Evolutionary conservation across 1,139 yeast genomes (phyloP).

Genomic region (Candida neerlandica): DNA sequence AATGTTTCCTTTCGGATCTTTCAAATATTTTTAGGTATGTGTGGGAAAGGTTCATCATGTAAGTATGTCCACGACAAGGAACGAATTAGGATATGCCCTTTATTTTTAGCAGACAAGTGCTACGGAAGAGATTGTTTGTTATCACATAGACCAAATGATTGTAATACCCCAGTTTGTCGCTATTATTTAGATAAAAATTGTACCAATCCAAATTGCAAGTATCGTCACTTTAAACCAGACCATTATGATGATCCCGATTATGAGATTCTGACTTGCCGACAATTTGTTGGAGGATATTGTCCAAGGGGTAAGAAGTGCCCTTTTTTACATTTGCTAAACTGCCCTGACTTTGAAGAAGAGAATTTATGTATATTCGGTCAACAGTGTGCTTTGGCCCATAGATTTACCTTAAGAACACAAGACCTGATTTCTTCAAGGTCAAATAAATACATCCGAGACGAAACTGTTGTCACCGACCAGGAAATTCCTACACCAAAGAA

Average conservation of each 20-base stretch:
- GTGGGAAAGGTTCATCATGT: conserved; percentile 57
- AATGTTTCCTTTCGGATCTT: conserved; percentile 23
- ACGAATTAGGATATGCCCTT: conserved; percentile 59
- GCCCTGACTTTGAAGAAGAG: conserved; percentile 71
- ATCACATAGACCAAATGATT: conserved; percentile 60
- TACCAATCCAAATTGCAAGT: conserved; percentile 56
- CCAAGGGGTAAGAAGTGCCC: conserved; percentile 60
- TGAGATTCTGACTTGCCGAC: conserved; percentile 58
- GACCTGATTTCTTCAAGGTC: conserved; percentile 25
- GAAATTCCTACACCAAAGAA: conserved; percentile 19
- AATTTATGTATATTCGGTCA: conserved; percentile 57
- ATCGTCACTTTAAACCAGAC: conserved; percentile 42
- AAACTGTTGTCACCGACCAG: conserved; percentile 27
- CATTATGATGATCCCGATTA: conserved; percentile 42
- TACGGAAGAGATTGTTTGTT: conserved; percentile 50
- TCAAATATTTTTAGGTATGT: conserved; percentile 42
- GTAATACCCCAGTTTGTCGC: conserved; percentile 67
- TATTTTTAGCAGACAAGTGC: conserved; percentile 51
- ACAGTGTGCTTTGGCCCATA: conserved; percentile 53
- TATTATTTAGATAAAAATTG: conserved; percentile 57
- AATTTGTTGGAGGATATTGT: conserved; percentile 75
- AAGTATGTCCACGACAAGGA: conserved; percentile 54
- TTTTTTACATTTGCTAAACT: conserved; percentile 58
- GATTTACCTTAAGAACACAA: conserved; percentile 33
- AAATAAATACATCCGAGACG: conserved; percentile 19